Evolutionary conservation across 169 alveolate genomes (phyloP), one percentile per base, ranked within the genome.

Genomic region (Cryptosporidium felis): DNA sequence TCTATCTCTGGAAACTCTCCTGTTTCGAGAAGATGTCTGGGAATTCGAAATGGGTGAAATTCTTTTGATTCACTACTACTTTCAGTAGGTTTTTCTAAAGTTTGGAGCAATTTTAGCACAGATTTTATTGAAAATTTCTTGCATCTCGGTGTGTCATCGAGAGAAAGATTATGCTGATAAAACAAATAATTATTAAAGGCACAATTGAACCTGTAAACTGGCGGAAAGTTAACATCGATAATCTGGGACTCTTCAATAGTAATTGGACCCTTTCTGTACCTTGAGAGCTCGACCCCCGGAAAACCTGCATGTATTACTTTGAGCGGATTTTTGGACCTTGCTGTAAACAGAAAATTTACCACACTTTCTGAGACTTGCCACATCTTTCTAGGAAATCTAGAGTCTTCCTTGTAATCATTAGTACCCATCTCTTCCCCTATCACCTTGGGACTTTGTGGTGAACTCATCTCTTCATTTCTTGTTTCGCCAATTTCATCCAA

Each of bases 271-370:
- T 74, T 74, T 56, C 85, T 74, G 41, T 53, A 74, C 14, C 85
- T 36, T n/a, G 85, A 51, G 0, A 74, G 67, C 28, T 74, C 85
- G 2, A 74, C 59, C n/a, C 85, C 67, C 3, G 85, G 85, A 23
- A 74, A 74, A 1, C 85, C 85, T 14, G 85, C 85, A 53, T 74
- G 85, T n/a, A 74, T 74, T 2, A 74, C 67, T 18, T 67, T 30
- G 9, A 74, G 44, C 21, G 85, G 67, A 58, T 74, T 49, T 34
- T 49, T 74, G 5, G 85, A 49, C 44, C 36, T 74, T 5, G 58
- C 67, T 0, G 53, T 38, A 40, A 74, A 74, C 10, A 74, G 26
- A 16, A 74, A 74, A 10, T 53, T 40, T 21, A 51, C 10, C 9
- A 74, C 65, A 14, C 60, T 53, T 23, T 32, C 45, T 2, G 85